Evolutionary conservation across 495 filamentous ascomycete genomes (phyloP), one percentile per base, ranked within the genome.

Genomic region (Podospora pseudocomata): DNA sequence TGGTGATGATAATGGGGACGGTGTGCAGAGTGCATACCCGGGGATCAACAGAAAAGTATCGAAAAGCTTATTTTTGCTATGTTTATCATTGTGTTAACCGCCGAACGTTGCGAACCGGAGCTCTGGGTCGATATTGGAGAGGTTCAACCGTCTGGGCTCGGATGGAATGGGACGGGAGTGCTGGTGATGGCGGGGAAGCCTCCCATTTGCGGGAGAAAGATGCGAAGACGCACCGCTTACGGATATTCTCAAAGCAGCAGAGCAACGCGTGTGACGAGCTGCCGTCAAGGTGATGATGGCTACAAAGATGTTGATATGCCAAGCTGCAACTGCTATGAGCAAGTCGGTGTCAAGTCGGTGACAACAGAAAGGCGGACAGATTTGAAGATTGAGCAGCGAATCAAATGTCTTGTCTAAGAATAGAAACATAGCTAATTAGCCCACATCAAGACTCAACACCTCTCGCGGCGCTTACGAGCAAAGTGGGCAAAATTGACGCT

Each of bases 71-170:
- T 58, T 58, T 19, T 58, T 58, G 55, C 55, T 58, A 58, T 19
- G 55, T 58, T 58, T 58, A 58, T 58, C 55, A 58, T 58, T 20
- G n/a, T 58, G 55, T 26, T 58, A 58, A 58, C 55, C 55, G 55
- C 55, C 55, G 55, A 49, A 49, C 39, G 39, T 49, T 49, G 39
- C 39, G 39, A 49, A 49, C 39, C 39, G 39, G 13, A 49, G 39
- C 39, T 49, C 39, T 49, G 39, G 39, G 39, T 49, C 39, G 39
- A 49, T 49, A 2, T 16, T 49, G 15, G 39, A 23, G 39, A 49
- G 39, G 39, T 49, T 49, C 39, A 49, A 49, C 34, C 34, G 34
- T 39, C 6, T 5, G 5, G 34, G 11, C 5, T 39, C 6, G 34
- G 34, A 39, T 11, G 34, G 34, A 11, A 39, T 11, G 34, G 34